Conservation (phyloP, 495 filamentous ascomycete genomes). For the Daldinia decipiens region DNA sequence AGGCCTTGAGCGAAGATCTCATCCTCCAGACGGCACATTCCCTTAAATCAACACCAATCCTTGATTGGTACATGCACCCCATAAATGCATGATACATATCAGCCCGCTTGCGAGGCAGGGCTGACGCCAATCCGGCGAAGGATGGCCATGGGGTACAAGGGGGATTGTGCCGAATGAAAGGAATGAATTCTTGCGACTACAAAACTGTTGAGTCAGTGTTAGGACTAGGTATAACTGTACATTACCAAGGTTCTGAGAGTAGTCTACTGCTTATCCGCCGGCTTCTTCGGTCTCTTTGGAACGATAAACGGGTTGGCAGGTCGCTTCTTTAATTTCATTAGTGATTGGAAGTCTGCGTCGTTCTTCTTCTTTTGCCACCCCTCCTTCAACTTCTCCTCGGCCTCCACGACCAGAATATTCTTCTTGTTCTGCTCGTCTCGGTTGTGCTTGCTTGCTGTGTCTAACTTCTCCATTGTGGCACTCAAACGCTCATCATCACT, state of each 20-base stretch:
- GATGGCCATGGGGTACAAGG: conserved; percentile 8
- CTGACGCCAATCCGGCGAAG: conserved; percentile 18
- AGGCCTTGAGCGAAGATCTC: neutral
- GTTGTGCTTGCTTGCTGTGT: neutral
- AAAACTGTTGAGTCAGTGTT: neutral
- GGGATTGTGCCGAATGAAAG: neutral
- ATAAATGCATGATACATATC: neutral
- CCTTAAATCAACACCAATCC: neutral
- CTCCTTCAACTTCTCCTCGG: neutral
- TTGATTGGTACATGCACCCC: conserved; percentile 3
- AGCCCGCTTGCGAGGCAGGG: conserved; percentile 14
- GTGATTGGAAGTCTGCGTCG: neutral
- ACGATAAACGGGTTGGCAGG: neutral
- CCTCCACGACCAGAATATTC: neutral
- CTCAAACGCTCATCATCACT: neutral
- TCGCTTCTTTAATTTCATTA: neutral
- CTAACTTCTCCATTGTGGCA: neutral
- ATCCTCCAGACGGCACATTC: neutral
- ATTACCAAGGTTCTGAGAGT: neutral
- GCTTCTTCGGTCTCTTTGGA: neutral
- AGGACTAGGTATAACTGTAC: neutral
- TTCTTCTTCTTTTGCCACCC: neutral
- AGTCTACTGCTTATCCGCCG: neutral
- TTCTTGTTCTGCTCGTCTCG: neutral
- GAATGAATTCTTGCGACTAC: neutral